Base-by-base conservation (phyloP, 257 asterid species). In the Buddleja alternifolia region DNA sequence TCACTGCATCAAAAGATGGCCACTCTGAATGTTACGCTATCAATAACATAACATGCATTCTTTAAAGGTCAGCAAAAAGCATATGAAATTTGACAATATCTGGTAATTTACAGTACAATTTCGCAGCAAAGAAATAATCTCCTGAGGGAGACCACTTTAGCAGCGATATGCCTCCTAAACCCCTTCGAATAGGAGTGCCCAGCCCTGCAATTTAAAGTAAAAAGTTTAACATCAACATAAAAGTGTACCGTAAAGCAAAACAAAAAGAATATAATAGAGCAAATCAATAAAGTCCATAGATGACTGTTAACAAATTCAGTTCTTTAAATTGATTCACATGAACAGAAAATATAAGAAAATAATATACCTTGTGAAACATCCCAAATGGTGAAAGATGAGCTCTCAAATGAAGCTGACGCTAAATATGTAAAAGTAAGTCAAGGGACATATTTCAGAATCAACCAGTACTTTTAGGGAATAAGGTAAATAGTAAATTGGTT, bases 71-170 rank as follows among this genome's bases (percentile, higher is more conserved):
- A 56, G 34, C 24, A 16, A 69, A 21, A 76, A 37, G 60, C 46
- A 59, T 37, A 75, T 25, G 55, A 56, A 63, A 55, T 16, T 66
- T 54, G 24, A 57, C 41, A 57, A 29, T 39, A 53, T 69, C 59
- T 44, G 34, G 60, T 67, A 54, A 75, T 69, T 40, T 52, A 72
- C 86, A 72, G 78, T 92, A 92, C 97, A 89, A 88, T 87, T 93
- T 93, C 14, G 96, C 92, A 73, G 95, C 85, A 59, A 94, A 84
- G 56, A 89, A 91, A 67, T 94, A 91, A 79, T 94, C 99, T 71
- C 96, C 99, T 19, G 96, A 82, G 6, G 99, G 99, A 42, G 99
- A 94, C 99, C 99, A 91, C 79, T 86, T 91, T 74, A 94, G 79
- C 78, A 94, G 78, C 23, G 99, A 86, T 83, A 89, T 84, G 83